Evolutionary conservation across 208 protist species (phyloP).

Genomic region (Wallacemonas sp.): DNA sequence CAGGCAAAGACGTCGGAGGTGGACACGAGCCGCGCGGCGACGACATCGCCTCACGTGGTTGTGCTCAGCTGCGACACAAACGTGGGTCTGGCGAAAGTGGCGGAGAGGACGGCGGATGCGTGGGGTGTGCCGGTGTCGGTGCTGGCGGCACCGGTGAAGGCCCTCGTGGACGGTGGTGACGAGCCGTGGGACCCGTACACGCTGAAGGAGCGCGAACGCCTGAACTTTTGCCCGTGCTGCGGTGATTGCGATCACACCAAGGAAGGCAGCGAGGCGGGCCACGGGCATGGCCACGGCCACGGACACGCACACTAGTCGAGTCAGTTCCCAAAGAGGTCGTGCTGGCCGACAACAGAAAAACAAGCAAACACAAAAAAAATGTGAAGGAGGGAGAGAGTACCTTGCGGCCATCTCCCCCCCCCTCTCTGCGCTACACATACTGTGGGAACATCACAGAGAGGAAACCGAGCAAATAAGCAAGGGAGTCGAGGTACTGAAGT

Average conservation of each 20-base stretch:
- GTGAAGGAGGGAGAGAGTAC: too few relatives aligned
- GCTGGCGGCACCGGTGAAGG: slow-evolving; percentile 50
- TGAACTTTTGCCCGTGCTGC: slow-evolving; percentile 87
- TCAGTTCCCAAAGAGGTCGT: too few relatives aligned
- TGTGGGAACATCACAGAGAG: too few relatives aligned
- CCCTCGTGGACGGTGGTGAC: slow-evolving; percentile 61
- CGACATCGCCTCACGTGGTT: slow-evolving; percentile 9
- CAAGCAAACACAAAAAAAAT: too few relatives aligned
- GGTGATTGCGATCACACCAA: slow-evolving; percentile 34
- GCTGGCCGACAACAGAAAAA: too few relatives aligned
- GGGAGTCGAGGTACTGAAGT: too few relatives aligned
- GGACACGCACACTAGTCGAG: slow-evolving; percentile 15
- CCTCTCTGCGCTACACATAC: too few relatives aligned
- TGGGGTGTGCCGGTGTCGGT: slow-evolving; percentile 18
- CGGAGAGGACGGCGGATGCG: slow-evolving; percentile 18
- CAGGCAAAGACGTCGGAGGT: neutral
- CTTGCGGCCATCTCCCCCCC: too few relatives aligned
- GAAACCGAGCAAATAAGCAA: too few relatives aligned
- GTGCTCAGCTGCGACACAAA: slow-evolving; percentile 50
- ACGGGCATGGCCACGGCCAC: slow-evolving; percentile 29
- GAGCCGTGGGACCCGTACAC: slow-evolving; percentile 74
- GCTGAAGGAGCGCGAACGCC: slow-evolving; percentile 51
- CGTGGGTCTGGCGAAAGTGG: neutral
- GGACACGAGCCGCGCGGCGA: neutral
- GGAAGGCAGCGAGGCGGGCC: neutral